Evolutionary conservation across 768 basidiomycete species (phyloP), one percentile per base, ranked within the genome.

Genomic region (Russula olivacea): DNA sequence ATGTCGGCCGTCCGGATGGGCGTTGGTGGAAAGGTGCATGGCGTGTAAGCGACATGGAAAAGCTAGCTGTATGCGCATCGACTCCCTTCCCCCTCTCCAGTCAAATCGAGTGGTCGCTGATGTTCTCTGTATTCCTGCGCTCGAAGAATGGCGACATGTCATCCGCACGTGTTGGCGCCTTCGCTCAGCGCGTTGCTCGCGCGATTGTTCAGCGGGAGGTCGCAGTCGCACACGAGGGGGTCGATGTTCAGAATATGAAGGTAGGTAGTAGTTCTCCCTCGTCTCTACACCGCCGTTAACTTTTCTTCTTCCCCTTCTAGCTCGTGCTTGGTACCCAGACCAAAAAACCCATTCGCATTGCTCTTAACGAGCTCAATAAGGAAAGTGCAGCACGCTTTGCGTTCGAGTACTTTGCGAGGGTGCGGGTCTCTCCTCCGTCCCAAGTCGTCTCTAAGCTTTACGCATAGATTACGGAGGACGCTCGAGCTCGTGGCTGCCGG

Each of bases 1-100:
- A 60, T 19, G 48, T 64, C 40, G 63, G 63, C 12, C 63, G 28
- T 45, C 48, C 50, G 19, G 59, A 59, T 15, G 63, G 63, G 38
- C 58, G 63, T 23, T 64, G 63, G 63, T 64, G 63, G 63, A 60
- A 50, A 7, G 63, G 63, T 14, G 21, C 48, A 36, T 64, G 63
- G 63, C 53, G 32, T 23, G 53, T 30, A 14, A 40, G 47, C 4
- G 63, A 64, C 19, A 48, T 64, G 19, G 47, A 64, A 41, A 54
- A 23, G 0, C 36, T 64, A 17, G 58, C 63, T 2, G 63, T 64
- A 64, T 11, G 41, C 34, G 15, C 17, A 14, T 32, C 43, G 1
- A n/a, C 14, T 12, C 2, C 21, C 19, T 17, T 38, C 17, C 25
- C 38, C 10, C 17, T 17, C 43, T 21, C n/a, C 12, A n/a, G 6